A percentile compares a stretch with the other conserved stretches of the same genome.
Conservation (phyloP, 495 filamentous ascomycete species). For the Beverwykella pulmonaria region DNA sequence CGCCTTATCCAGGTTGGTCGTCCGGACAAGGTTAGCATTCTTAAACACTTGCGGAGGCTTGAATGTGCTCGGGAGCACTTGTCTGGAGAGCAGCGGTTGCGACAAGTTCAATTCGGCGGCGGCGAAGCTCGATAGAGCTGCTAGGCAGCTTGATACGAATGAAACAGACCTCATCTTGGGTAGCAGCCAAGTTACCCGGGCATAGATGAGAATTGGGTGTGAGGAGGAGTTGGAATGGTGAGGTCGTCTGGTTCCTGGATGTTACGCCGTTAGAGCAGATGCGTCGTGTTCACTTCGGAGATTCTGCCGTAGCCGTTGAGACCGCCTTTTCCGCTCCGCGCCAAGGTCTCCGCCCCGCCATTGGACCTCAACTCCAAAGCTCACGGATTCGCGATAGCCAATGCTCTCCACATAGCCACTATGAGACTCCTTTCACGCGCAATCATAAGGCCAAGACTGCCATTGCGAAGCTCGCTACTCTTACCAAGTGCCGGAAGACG, state of each 20-base stretch:
- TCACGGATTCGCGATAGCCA: neutral
- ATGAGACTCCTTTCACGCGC: slow-evolving; percentile 13
- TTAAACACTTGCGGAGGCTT: slow-evolving; percentile 87
- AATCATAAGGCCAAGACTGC: neutral
- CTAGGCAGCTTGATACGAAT: slow-evolving; percentile 38
- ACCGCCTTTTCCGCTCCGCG: slow-evolving; percentile 20
- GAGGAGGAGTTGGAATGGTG: neutral
- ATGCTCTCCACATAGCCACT: neutral
- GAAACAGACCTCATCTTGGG: slow-evolving; percentile 44
- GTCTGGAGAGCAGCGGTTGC: slow-evolving; percentile 50
- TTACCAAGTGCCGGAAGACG: slow-evolving; percentile 4
- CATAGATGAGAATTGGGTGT: slow-evolving; percentile 21
- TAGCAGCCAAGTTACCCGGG: slow-evolving; percentile 28
- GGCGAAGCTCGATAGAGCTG: slow-evolving; percentile 34
- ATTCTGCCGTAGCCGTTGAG: slow-evolving; percentile 23
- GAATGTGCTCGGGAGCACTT: slow-evolving; percentile 69
- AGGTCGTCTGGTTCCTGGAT: slow-evolving; percentile 9
- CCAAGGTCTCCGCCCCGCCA: slow-evolving; percentile 32
- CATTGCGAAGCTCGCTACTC: neutral
- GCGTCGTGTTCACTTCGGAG: slow-evolving; percentile 37
- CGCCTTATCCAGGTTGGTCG: slow-evolving; percentile 87
- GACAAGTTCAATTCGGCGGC: slow-evolving; percentile 47
- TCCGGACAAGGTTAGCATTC: slow-evolving; percentile 86
- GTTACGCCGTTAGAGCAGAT: slow-evolving; percentile 21
- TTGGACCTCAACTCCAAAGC: neutral